Conservation (phyloP, 306 rosid genomes). For the Morella rubra region DNA sequence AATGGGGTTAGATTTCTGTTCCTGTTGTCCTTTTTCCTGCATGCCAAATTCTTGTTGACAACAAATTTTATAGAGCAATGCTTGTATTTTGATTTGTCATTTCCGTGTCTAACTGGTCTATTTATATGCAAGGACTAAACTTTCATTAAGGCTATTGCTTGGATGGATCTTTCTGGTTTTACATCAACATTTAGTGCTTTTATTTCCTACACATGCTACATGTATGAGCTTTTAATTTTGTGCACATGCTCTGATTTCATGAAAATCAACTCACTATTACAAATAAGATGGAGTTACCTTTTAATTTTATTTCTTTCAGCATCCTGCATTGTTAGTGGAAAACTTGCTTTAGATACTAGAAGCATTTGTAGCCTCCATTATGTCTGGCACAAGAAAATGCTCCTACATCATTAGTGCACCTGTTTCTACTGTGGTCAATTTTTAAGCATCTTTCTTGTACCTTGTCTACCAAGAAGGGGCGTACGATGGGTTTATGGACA, state of each 20-base stretch:
- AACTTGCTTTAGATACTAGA: neutral
- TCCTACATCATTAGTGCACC: neutral
- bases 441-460: neutral
- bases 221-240: neutral
- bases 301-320: neutral
- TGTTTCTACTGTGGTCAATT: neutral
- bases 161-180: neutral
- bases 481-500: neutral
- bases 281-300: neutral
- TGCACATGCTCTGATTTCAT: neutral
- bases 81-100: neutral
- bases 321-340: neutral
- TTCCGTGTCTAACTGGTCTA: neutral
- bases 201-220: neutral
- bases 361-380: neutral
- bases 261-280: neutral
- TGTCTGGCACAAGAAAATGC: constrained; percentile 1
- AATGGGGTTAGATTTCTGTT: constrained; percentile 20
- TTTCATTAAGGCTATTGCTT: neutral
- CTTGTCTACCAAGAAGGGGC: neutral
- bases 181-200: neutral
- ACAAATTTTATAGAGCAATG: neutral
- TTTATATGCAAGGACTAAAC: neutral
- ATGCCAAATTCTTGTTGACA: neutral
- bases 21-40: neutral